Evolutionary conservation across 192 early-diverging fungal genomes (phyloP), one percentile per base, ranked within the genome.

Genomic region (Rhizophagus clarus): DNA sequence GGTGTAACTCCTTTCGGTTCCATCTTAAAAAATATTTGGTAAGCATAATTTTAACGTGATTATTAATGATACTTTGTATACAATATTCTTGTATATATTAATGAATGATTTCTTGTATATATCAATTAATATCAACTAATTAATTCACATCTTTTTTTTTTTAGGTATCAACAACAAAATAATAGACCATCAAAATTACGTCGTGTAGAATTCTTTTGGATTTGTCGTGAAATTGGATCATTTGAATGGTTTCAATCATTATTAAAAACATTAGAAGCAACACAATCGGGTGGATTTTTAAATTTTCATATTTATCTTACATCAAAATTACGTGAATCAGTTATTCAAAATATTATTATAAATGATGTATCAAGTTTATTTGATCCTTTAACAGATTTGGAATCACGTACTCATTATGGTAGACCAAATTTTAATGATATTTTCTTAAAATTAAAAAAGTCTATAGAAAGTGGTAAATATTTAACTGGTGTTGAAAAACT

Each of bases 1-100:
- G 93, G 93, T 77, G 91, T 93, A 4, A 94, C 93, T 9, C 93
- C 93, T 12, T 92, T 92, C 85, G 91, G 90, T 78, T 89, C 88
- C 12, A 89, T 94, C 49, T 85, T 94, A 28, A 90, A 91, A 80
- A 88, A 89, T 81, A 84, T 94, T 77, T 91, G 87, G 82, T 88
- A 91, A 78, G 87, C 56, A 7, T 49, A 79, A 12, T 45, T 40
- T 40, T 40, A n/a, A n/a, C n/a, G n/a, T n/a, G n/a, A n/a, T n/a
- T n/a, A n/a, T n/a, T n/a, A n/a, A n/a, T n/a, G n/a, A n/a, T n/a
- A n/a, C n/a, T n/a, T n/a, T n/a, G n/a, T n/a, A n/a, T n/a, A n/a
- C n/a, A n/a, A n/a, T n/a, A n/a, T n/a, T n/a, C n/a, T n/a, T n/a
- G n/a, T n/a, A n/a, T n/a, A n/a, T n/a, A n/a, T n/a, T n/a, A n/a